These are phyloP conservation scores for Lupinus albus DNA, from an alignment of 306 rosid genomes.

Conservation along the genomic window DNA sequence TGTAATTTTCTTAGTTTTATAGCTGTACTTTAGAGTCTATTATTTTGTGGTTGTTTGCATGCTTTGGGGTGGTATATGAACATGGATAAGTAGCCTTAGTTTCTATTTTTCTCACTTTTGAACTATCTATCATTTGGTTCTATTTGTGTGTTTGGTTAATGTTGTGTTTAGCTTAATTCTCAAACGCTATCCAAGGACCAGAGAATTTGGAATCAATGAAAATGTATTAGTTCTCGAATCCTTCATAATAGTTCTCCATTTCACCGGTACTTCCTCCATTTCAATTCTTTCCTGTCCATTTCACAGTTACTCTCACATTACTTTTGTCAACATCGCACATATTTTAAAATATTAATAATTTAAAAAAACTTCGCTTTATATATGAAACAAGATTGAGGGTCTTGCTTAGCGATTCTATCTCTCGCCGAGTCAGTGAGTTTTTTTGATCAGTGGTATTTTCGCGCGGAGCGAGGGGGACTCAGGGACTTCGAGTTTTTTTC, in stretches of 20 bases:
- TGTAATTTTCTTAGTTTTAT: constrained; percentile 36
- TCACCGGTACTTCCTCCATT: not conserved
- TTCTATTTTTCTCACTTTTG: not conserved
- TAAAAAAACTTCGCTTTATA: no score
- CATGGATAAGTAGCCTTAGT: constrained; percentile 43
- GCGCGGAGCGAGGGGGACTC: no score
- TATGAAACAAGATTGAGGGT: no score
- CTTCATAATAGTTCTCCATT: constrained; percentile 2
- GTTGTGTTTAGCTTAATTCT: constrained; percentile 47
- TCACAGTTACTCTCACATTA: no score
- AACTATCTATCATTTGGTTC: constrained; percentile 4
- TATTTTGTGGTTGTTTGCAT: constrained; percentile 36
- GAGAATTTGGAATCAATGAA: constrained; percentile 29
- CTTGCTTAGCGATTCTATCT: no score
- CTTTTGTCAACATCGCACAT: no score
- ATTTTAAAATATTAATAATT: no score
- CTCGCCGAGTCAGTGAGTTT: no score
- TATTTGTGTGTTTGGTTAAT: constrained; percentile 41
- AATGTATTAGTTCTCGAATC: constrained; percentile 37
- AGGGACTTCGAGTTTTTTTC: no score
- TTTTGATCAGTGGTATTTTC: no score
- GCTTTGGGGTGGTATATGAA: constrained; percentile 44
- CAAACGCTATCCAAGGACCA: constrained; percentile 45
- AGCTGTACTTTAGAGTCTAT: constrained; percentile 25
- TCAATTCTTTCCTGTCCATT: constrained; percentile 6